A percentile compares a stretch with the other conserved stretches of the same genome.
phyloP scores from a whole-genome alignment of 208 protist species.

The Leishmania turanica region DNA sequence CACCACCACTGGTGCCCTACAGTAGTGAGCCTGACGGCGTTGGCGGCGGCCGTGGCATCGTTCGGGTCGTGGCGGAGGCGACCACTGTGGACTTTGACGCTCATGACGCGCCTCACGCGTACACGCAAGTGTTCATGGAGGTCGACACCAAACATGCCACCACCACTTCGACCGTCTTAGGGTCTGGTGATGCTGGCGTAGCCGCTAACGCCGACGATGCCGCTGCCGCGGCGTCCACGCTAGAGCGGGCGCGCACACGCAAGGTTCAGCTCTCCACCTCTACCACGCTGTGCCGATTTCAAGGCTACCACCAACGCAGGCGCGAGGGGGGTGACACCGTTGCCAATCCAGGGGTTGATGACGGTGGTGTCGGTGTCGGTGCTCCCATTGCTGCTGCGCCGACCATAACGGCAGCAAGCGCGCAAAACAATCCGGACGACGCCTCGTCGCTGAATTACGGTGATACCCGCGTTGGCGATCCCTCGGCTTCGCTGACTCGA shows the following conservation, averaged over 20 bases:
- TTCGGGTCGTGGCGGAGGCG: background rate
- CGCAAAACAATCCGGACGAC: background rate
- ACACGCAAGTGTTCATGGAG: background rate
- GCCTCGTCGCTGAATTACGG: background rate
- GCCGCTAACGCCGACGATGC: background rate
- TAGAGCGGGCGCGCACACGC: background rate
- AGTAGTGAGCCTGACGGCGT: background rate
- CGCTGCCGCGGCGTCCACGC: background rate
- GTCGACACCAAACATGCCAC: slow-evolving; percentile 7
- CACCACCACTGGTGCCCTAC: background rate
- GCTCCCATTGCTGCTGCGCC: background rate
- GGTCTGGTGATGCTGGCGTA: background rate
- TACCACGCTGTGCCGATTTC: slow-evolving; percentile 3
- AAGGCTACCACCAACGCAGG: slow-evolving; percentile 11
- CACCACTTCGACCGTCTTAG: background rate
- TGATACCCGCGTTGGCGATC: background rate
- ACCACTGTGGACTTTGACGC: background rate
- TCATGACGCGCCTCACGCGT: background rate
- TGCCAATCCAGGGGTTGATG: background rate
- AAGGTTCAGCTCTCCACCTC: slow-evolving; percentile 2
- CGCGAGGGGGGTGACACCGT: background rate
- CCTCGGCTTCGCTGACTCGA: background rate
- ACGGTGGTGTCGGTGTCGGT: background rate
- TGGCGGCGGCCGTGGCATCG: background rate
- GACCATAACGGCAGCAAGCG: background rate